Conservation (phyloP, 2,329 filamentous ascomycete species). For the Lecanosticta acicola region DNA sequence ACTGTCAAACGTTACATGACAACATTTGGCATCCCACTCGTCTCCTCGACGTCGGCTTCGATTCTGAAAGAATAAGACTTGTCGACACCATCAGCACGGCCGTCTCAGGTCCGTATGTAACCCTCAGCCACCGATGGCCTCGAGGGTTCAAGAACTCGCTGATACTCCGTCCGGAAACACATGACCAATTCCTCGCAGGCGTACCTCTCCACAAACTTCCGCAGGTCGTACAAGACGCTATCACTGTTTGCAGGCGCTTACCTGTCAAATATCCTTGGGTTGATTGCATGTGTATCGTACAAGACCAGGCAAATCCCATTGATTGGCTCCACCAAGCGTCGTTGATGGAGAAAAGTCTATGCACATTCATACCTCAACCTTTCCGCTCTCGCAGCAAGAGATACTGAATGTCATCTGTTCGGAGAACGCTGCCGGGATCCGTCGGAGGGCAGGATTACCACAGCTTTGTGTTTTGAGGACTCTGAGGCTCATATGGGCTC, state of each 20-base stretch:
- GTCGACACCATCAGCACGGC: neutral
- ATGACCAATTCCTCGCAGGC: neutral
- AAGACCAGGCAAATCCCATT: constrained; percentile 1
- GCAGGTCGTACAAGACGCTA: constrained; percentile 2
- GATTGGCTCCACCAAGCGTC: constrained; percentile 12
- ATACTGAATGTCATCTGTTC: constrained; percentile 4
- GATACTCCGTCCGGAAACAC: neutral
- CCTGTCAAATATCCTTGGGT: constrained; percentile 4
- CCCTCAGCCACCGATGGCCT: constrained; percentile 2
- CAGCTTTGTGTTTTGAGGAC: neutral
- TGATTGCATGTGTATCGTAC: constrained; percentile 8
- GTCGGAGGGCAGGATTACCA: no score
- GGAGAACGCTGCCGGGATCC: neutral
- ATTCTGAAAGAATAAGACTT: neutral
- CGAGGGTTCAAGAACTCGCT: neutral
- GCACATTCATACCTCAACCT: constrained; percentile 5
- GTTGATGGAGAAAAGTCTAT: constrained; percentile 9
- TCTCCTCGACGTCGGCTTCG: neutral
- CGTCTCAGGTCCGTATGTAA: neutral
- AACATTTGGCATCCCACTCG: no score
- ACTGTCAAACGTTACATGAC: no score
- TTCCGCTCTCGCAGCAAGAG: constrained; percentile 4
- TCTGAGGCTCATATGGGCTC: neutral
- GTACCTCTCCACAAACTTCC: neutral
- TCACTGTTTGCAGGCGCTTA: neutral